These are phyloP conservation scores for Aquilaria malaccensis DNA, from an alignment of 345 rosid genomes.

Conservation along the genomic window DNA sequence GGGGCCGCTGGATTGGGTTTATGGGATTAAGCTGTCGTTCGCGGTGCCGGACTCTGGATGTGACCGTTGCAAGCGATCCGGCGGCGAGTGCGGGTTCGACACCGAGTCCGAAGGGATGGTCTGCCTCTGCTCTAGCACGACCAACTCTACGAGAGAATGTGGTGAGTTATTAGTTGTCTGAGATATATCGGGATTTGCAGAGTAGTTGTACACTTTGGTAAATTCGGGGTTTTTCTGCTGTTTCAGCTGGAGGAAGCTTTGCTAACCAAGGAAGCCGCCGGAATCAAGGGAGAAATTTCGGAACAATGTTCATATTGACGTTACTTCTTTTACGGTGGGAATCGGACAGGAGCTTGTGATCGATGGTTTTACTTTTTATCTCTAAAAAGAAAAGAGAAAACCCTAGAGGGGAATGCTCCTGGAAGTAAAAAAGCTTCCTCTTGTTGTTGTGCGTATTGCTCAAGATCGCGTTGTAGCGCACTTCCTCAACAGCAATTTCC, in stretches of 20 bases:
- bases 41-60: constrained; percentile 70
- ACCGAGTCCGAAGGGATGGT: constrained; percentile 53
- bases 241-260: constrained; percentile 18
- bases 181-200: too few species aligned
- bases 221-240: background rate
- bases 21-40: constrained; percentile 66
- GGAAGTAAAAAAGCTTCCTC: too few species aligned
- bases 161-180: constrained; percentile 30
- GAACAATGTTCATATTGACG: too few species aligned
- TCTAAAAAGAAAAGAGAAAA: too few species aligned
- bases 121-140: constrained; percentile 62
- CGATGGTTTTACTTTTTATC: too few species aligned
- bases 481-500: too few species aligned
- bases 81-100: constrained; percentile 82
- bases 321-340: too few species aligned
- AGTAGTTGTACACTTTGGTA: background rate
- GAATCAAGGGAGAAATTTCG: too few species aligned
- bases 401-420: too few species aligned
- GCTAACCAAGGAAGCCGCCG: constrained; percentile 2
- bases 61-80: constrained; percentile 55
- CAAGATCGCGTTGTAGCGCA: too few species aligned
- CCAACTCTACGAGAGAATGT: constrained; percentile 65
- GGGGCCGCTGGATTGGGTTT: constrained; percentile 76
- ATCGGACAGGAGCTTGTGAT: too few species aligned
- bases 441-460: too few species aligned